These are phyloP conservation scores for Colletotrichum phormii DNA, from an alignment of 2,329 filamentous ascomycete genomes.

Conservation along the genomic window DNA sequence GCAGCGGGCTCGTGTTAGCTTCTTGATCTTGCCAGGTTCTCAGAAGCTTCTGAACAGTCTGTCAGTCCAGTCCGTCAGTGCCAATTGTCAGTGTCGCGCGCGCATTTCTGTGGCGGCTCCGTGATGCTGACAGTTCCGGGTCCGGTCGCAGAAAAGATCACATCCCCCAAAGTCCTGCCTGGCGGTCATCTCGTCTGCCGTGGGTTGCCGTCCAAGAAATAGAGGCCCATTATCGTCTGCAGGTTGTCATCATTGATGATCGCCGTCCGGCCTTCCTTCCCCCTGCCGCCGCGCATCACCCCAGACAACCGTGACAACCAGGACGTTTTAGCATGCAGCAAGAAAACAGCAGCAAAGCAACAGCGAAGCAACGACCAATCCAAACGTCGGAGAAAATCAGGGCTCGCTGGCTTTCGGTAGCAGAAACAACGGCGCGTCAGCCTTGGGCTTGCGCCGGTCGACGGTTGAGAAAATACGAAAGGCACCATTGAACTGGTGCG, in stretches of 20 bases:
- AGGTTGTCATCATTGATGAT: slow-evolving; percentile 33
- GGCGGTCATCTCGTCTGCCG: slow-evolving; percentile 5
- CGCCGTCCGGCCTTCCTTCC: slow-evolving; percentile 5
- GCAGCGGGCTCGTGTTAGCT: slow-evolving; percentile 2
- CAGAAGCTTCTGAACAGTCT: background rate
- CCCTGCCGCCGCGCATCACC: slow-evolving; percentile 33
- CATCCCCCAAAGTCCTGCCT: background rate
- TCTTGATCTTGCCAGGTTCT: background rate
- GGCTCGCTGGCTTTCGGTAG: slow-evolving; percentile 4
- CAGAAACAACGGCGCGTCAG: slow-evolving; percentile 8
- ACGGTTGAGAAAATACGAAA: background rate
- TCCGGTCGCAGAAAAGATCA: background rate
- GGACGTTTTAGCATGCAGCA: slow-evolving; percentile 17
- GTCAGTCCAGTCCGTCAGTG: background rate
- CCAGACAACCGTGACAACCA: slow-evolving; percentile 27
- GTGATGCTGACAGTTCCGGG: background rate
- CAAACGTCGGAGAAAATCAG: background rate
- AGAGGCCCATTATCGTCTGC: slow-evolving; percentile 31
- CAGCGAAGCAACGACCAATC: background rate
- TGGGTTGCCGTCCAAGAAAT: slow-evolving; percentile 23
- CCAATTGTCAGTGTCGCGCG: background rate
- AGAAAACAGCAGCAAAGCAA: slow-evolving; percentile 9
- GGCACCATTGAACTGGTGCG: background rate
- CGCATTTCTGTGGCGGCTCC: background rate
- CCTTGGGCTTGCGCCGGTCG: background rate